A percentile compares a stretch with the other conserved stretches of the same genome.
These are phyloP conservation scores for Fusarium avenaceum DNA, from an alignment of 2,329 filamentous ascomycete genomes.

Conservation along the genomic window DNA sequence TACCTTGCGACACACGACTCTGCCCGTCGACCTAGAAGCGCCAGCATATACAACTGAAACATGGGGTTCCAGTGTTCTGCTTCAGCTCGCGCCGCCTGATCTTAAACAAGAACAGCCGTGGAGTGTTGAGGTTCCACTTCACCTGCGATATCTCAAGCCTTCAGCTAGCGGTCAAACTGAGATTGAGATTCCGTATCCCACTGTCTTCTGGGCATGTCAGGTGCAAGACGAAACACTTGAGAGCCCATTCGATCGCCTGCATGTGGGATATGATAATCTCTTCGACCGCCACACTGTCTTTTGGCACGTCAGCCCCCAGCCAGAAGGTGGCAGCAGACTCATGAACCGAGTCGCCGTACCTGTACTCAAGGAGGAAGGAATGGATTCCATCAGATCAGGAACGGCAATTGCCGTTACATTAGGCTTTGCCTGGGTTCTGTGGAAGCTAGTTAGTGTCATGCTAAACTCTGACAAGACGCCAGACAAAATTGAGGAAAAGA, in stretches of 20 bases:
- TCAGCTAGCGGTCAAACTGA: slow-evolving; percentile 65
- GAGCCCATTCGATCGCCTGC: slow-evolving; percentile 88
- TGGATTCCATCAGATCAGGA: slow-evolving; percentile 63
- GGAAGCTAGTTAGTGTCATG: slow-evolving; percentile 62
- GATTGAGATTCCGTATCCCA: slow-evolving; percentile 80
- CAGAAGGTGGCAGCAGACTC: slow-evolving; percentile 56
- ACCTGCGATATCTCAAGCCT: slow-evolving; percentile 84
- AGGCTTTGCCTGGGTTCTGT: slow-evolving; percentile 79
- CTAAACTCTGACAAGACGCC: slow-evolving; percentile 13
- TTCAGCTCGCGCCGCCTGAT: slow-evolving; percentile 76
- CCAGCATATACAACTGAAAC: slow-evolving; percentile 81
- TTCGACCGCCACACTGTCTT: slow-evolving; percentile 85
- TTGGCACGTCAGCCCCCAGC: slow-evolving; percentile 78
- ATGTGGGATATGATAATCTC: slow-evolving; percentile 86
- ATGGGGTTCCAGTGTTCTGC: slow-evolving; percentile 85
- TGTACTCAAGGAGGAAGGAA: slow-evolving; percentile 69
- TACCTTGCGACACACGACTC: slow-evolving; percentile 74
- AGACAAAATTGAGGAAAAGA: background rate
- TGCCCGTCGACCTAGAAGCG: slow-evolving; percentile 90
- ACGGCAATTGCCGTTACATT: slow-evolving; percentile 71
- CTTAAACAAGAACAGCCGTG: slow-evolving; percentile 60
- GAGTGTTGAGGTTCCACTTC: slow-evolving; percentile 81
- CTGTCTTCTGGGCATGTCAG: slow-evolving; percentile 91
- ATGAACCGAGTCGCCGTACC: slow-evolving; percentile 72
- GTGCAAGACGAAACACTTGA: slow-evolving; percentile 76